These are phyloP conservation scores for Echeveria elegans DNA, from an alignment of 164 flowering plant genomes.

Conservation along the genomic window DNA sequence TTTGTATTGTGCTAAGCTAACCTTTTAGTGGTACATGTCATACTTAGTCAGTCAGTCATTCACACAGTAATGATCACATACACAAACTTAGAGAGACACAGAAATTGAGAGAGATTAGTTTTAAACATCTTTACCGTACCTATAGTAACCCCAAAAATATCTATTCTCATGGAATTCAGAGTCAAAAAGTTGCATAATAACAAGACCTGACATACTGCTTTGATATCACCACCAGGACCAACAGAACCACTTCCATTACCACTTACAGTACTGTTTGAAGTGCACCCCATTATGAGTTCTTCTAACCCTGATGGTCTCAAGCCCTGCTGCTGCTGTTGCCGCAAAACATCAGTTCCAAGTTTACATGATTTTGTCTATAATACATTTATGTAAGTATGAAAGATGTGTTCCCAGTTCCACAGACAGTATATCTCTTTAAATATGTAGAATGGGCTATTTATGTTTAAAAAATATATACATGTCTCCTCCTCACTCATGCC, in stretches of 20 bases:
- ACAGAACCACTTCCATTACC: not conserved
- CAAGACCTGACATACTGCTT: conserved; percentile 37
- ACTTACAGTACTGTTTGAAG: conserved; percentile 16
- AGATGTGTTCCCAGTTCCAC: not conserved
- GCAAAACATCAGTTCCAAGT: conserved; percentile 8
- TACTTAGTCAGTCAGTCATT: conserved; percentile 6
- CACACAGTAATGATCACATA: conserved; percentile 5
- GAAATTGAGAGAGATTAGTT: conserved; percentile 2
- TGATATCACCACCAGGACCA: conserved; percentile 30
- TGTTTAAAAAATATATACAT: no score
- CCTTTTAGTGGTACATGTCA: conserved; percentile 6
- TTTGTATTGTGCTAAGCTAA: not conserved
- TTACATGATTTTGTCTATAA: conserved; percentile 28
- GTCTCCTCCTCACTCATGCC: not conserved
- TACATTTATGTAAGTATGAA: not conserved
- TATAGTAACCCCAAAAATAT: conserved; percentile 5
- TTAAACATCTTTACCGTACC: not conserved
- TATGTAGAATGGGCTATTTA: not conserved
- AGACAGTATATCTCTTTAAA: not conserved
- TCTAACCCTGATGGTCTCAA: conserved; percentile 67
- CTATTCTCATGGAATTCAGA: conserved; percentile 38
- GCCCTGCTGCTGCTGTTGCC: conserved; percentile 10
- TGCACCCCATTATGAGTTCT: conserved; percentile 84
- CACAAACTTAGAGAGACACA: conserved; percentile 3
- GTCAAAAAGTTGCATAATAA: conserved; percentile 34